Base-by-base conservation (phyloP, 1,284 basidiomycete species). In the Boletus sp. region DNA sequence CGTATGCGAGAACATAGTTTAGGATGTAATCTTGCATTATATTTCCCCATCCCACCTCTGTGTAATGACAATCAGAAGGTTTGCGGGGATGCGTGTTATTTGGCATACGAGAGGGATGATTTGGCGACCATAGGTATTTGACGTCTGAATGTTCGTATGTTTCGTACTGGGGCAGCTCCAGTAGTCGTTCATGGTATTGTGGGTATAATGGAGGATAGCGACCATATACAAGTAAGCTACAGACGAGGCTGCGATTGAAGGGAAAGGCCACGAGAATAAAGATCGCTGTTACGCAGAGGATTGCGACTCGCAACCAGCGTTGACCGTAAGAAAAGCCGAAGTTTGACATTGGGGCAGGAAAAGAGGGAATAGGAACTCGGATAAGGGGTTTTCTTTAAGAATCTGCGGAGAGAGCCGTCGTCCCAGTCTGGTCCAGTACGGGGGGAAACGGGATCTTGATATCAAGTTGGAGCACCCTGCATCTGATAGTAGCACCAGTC, bases 1-100 rank as follows among this genome's bases (percentile, higher is more conserved):
- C 51, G 32, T 72, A 64, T 4, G 66, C 68, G n/a, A 72, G 56
- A 50, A 39, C 56, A 56, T 53, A 62, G 22, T 25, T 68, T 55
- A 73, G 55, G 22, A 71, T 56, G 47, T 68, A 57, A 44, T 74
- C 72, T 49, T 73, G 71, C 65, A 74, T 69, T 8, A 71, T 57
- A 45, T 73, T 74, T 5, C 65, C 72, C 70, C 68, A 73, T 8
- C 67, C 70, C n/a, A 68, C 65, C 22, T 13, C 58, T n/a, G n/a
- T 64, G 5, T 14, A 23, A 14, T 2, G 35, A 42, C 17, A 7
- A 22, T 59, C n/a, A 59, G 44, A 29, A 4, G 26, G 20, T 30
- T 35, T 29, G 19, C 7, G 7, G 2, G 5, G 8, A 14, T 23
- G 25, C 0, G 2, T 13, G 8, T 5, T 10, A 4, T 19, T n/a